Evolutionary conservation across 768 basidiomycete genomes (phyloP), one percentile per base, ranked within the genome.

Genomic region (Amanita exitialis): DNA sequence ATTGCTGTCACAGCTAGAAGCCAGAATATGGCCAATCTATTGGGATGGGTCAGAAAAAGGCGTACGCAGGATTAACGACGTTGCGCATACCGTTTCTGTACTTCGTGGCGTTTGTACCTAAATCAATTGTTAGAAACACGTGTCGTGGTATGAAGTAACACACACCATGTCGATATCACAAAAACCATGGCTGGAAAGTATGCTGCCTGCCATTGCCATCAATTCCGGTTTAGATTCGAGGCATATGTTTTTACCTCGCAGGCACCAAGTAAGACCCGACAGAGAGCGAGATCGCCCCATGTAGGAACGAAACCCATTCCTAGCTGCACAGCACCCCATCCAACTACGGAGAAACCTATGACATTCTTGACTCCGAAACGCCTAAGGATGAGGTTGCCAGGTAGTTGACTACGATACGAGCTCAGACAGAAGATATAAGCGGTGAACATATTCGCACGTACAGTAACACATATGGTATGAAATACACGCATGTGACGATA

Each of bases 101-200:
- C 71, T 62, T 75, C 73, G 52, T 71, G 67, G 21, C 72, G 70
- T 47, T 64, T 70, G 58, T 73, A 74, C 71, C 71, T 73, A 44
- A n/a, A 44, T 36, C 4, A 38, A 25, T 13, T 6, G 21, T 44
- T 21, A 34, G 12, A 28, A 36, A 56, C 15, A 47, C 13, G 46
- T 16, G 44, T n/a, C 10, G 20, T 41, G 6, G 30, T 28, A 46
- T 4, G 30, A 10, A 16, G 15, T 15, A 39, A 16, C 20, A 44
- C 51, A 9, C 16, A 70, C 74, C 75, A 75, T 30, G 72, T 72
- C 3, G 73, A 69, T 37, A 76, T 70, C 47, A 77, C 64, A 57
- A 70, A 75, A 8, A 75, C 56, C 54, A 76, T 62, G 7, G 69
- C 66, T 15, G 75, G 73, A 60, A 72, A 74, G 55, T 74, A 73